Conservation (phyloP, 352 stramenopile genomes). For the Globisporangium camurandrum region DNA sequence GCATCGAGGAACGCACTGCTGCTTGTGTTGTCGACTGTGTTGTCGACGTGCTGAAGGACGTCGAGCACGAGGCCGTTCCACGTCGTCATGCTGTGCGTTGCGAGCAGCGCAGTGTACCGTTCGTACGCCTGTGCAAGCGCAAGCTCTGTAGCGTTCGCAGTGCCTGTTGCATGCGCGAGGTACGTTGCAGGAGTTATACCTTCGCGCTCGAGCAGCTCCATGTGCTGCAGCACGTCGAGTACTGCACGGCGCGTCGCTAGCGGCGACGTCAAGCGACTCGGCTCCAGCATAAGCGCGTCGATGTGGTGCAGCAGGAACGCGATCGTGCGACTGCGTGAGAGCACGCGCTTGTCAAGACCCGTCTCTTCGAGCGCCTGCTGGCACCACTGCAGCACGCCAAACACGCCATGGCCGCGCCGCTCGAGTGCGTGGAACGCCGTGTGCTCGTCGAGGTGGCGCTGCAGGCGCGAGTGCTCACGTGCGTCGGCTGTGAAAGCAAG, state of each 20-base stretch:
- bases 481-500: slow-evolving; percentile 26
- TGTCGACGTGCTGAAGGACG: slow-evolving; percentile 13
- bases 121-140: slow-evolving; percentile 44
- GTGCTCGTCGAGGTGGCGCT: slow-evolving; percentile 17
- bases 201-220: slow-evolving; percentile 58
- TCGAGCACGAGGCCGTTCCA: slow-evolving; percentile 67
- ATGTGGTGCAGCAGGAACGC: slow-evolving; percentile 51
- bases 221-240: slow-evolving; percentile 59
- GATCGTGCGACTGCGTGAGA: slow-evolving; percentile 33
- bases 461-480: slow-evolving; percentile 17
- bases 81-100: slow-evolving; percentile 43
- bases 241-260: slow-evolving; percentile 46
- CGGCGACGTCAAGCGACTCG: slow-evolving; percentile 30
- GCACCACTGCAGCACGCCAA: slow-evolving; percentile 49
- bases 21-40: slow-evolving; percentile 3
- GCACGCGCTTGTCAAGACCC: slow-evolving; percentile 39
- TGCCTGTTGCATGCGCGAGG: slow-evolving; percentile 13
- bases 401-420: slow-evolving; percentile 53
- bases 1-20: slow-evolving; percentile 22
- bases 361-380: slow-evolving; percentile 60
- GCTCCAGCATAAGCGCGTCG: slow-evolving; percentile 25
- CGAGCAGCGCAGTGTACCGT: slow-evolving; percentile 43
- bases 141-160: slow-evolving; percentile 8
- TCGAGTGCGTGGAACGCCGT: slow-evolving; percentile 56
- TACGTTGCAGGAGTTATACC: slow-evolving; percentile 42